phyloP scores from a whole-genome alignment of 805 yeast genomes.

The Saccharomyces mikatae region DNA sequence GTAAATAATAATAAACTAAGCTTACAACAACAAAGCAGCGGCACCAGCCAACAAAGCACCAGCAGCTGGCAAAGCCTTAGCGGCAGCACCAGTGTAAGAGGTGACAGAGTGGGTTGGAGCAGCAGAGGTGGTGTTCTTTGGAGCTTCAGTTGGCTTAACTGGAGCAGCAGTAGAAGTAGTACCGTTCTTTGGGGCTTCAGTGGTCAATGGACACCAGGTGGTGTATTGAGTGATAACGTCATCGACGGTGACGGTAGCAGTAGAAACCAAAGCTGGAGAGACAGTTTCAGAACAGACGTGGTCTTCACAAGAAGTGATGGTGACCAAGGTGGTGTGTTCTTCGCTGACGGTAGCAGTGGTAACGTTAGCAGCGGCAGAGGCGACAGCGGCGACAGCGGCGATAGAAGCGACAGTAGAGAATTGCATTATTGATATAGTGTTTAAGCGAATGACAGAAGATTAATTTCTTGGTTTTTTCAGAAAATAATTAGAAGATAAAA shows the following conservation, averaged over 20 bases:
- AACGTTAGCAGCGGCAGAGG: conserved; percentile 23
- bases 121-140: conserved; percentile 6
- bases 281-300: conserved; percentile 28
- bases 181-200: conserved; percentile 2
- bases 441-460: conserved; percentile 27
- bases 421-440: conserved; percentile 27
- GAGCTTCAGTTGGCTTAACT: conserved; percentile 3
- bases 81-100: conserved; percentile 39
- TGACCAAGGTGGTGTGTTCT: conserved; percentile 30
- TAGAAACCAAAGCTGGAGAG: conserved; percentile 31
- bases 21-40: conserved; percentile 42
- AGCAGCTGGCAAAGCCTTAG: conserved; percentile 39
- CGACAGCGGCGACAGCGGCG: conserved; percentile 25
- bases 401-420: conserved; percentile 30
- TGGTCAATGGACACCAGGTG: conserved; percentile 28
- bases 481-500: too few species aligned
- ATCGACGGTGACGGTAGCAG: conserved; percentile 30
- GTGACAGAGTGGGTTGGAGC: conserved; percentile 18
- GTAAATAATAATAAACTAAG: conserved; percentile 5
- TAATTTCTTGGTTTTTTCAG: conserved; percentile 9
- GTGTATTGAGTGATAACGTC: conserved; percentile 33
- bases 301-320: conserved; percentile 32
- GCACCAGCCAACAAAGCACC: conserved; percentile 44
- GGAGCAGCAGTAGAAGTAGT: background rate
- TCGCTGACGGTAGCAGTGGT: conserved; percentile 20